phyloP scores from a whole-genome alignment of 495 filamentous ascomycete genomes.

The Aspergillus biplanus region DNA sequence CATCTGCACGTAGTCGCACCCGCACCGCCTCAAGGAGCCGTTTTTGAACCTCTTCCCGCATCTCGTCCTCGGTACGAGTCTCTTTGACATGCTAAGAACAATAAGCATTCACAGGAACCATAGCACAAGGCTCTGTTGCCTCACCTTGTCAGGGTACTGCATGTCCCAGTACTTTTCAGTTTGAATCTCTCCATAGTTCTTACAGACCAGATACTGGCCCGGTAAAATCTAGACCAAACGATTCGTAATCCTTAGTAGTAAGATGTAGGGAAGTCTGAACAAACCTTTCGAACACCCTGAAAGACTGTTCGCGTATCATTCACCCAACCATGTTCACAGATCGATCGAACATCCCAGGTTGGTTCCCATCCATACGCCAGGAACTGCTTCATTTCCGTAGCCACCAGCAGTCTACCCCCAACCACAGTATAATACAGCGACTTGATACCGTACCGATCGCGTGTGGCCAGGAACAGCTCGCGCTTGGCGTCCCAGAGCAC shows the following conservation, averaged over 20 bases:
- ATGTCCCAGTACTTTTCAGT: conserved; percentile 51
- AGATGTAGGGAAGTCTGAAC: conserved; percentile 2
- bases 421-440: conserved; percentile 52
- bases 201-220: conserved; percentile 26
- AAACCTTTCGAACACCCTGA: conserved; percentile 42
- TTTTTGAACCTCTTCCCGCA: conserved; percentile 48
- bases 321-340: conserved; percentile 42
- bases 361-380: conserved; percentile 48
- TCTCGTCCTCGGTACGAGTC: conserved; percentile 45
- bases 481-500: conserved; percentile 48
- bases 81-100: conserved; percentile 18
- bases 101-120: not conserved
- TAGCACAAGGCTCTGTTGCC: too few relatives aligned
- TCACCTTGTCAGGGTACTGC: conserved; percentile 51
- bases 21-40: conserved; percentile 49
- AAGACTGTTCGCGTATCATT: conserved; percentile 48
- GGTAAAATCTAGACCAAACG: conserved; percentile 19
- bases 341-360: conserved; percentile 50
- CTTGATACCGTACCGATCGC: conserved; percentile 59
- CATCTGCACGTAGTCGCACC: conserved; percentile 55
- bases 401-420: conserved; percentile 39
- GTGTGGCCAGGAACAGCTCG: conserved; percentile 44
- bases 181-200: conserved; percentile 30
- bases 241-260: too few relatives aligned
- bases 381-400: conserved; percentile 52